Evolutionary conservation across 1,284 basidiomycete species (phyloP), one percentile per base, ranked within the genome.

Genomic region (Sanghuangporus sanghuang): DNA sequence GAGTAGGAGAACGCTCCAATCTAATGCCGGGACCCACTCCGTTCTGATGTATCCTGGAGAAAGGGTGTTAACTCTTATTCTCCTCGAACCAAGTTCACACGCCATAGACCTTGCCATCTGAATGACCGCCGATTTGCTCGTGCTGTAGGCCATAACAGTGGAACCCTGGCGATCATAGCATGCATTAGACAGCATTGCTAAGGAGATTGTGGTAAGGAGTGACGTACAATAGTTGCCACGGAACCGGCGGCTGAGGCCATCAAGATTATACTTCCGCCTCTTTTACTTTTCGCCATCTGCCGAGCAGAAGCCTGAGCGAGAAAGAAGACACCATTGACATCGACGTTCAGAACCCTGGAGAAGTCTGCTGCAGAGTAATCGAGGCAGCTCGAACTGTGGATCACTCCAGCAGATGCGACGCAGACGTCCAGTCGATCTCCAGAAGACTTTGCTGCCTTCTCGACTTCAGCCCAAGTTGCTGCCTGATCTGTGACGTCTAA

Each of bases 61-160:
- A 59, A 91, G 77, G 16, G 85, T 78, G 72, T 92, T 91, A 63
- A 92, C 88, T 8, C 90, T 79, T 65, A 95, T 93, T 4, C 81
- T 76, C 71, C 85, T 79, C 21, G 74, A 77, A 6, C 90, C 90
- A 61, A 92, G 83, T 73, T 95, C 93, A 72, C 89, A 90, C 3
- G 93, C 92, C 82, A 94, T 85, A 75, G 88, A 93, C 66, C 90
- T 83, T 18, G 79, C 86, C 85, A 93, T 90, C 75, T 94, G 92
- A 53, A 92, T 74, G 5, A 94, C 88, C 2, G 87, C 92, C 1
- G 89, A 85, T 76, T 94, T 94, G 75, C 87, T 90, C 57, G 85
- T 82, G 75, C 93, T 93, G 77, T 92, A 92, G 21, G 89, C 85
- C 54, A 86, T 81, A 87, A 92, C n/a, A 85, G 81, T 68, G 85